Evolutionary conservation across 257 asterid species (phyloP).

Genomic region (Solanum lignicaule): DNA sequence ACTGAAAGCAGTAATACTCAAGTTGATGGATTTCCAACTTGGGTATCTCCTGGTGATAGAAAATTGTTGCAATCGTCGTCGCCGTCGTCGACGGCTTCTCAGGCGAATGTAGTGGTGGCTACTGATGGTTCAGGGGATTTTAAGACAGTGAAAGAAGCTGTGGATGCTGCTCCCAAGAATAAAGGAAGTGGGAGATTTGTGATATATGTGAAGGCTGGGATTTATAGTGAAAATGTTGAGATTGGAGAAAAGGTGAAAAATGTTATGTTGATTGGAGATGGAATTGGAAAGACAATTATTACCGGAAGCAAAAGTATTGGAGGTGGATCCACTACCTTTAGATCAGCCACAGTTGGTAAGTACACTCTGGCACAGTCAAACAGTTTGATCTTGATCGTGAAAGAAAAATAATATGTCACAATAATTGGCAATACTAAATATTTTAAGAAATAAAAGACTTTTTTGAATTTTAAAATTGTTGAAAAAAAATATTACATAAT

Average conservation of each 20-base stretch:
- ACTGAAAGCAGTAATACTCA: not conserved
- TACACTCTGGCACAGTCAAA: not conserved
- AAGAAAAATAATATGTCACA: not conserved
- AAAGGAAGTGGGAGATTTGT: constrained; percentile 46
- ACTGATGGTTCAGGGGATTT: constrained; percentile 38
- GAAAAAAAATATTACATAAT: not conserved
- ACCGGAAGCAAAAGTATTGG: constrained; percentile 75
- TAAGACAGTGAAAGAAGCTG: constrained; percentile 44
- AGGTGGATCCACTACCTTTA: constrained; percentile 72
- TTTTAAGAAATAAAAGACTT: too few relatives aligned
- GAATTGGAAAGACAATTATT: constrained; percentile 78
- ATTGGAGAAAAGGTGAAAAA: constrained; percentile 37
- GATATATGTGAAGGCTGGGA: constrained; percentile 66
- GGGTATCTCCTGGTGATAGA: constrained; percentile 60
- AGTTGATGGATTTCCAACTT: constrained; percentile 42
- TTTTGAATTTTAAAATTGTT: too few relatives aligned
- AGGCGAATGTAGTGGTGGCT: constrained; percentile 9
- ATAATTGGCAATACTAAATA: not conserved
- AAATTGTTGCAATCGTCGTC: constrained; percentile 7
- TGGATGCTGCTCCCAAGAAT: constrained; percentile 35
- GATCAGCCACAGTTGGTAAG: constrained; percentile 83
- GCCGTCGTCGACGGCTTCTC: not conserved
- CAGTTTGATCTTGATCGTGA: not conserved
- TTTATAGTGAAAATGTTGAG: constrained; percentile 58
- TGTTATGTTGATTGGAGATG: constrained; percentile 79